phyloP scores from a whole-genome alignment of 2,329 filamentous ascomycete genomes.

The Xylaria sp. region DNA sequence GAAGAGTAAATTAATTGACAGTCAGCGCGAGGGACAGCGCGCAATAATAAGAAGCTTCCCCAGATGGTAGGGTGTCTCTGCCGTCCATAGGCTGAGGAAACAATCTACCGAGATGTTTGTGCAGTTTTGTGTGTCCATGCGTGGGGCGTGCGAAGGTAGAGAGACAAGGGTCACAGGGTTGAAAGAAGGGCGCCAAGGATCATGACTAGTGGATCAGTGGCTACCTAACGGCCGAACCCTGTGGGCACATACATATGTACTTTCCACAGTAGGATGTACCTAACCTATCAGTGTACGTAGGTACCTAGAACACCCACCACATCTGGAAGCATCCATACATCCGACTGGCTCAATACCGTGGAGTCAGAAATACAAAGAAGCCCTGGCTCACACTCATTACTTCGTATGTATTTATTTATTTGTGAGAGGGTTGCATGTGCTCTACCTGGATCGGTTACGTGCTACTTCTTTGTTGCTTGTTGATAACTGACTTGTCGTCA shows the following conservation, averaged over 20 bases:
- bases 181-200: conserved; percentile 31
- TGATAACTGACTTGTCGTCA: neutral
- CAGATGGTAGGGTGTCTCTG: conserved; percentile 32
- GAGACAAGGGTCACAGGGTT: conserved; percentile 13
- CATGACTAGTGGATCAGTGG: conserved; percentile 15
- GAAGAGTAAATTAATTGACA: conserved; percentile 38
- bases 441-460: neutral
- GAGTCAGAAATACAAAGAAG: conserved; percentile 9
- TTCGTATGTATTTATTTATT: neutral
- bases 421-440: neutral
- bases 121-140: conserved; percentile 4
- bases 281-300: neutral
- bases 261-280: neutral
- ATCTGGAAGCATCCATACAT: neutral
- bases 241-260: conserved; percentile 11
- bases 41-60: conserved; percentile 37
- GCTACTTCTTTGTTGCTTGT: neutral
- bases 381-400: neutral
- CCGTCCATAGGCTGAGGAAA: conserved; percentile 13
- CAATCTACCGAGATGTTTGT: conserved; percentile 31
- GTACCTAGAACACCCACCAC: neutral
- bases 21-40: conserved; percentile 35
- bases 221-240: neutral
- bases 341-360: neutral
- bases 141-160: conserved; percentile 13